Conservation (phyloP, 2,329 filamentous ascomycete genomes). For the Neopestalotiopsis clavispora region DNA sequence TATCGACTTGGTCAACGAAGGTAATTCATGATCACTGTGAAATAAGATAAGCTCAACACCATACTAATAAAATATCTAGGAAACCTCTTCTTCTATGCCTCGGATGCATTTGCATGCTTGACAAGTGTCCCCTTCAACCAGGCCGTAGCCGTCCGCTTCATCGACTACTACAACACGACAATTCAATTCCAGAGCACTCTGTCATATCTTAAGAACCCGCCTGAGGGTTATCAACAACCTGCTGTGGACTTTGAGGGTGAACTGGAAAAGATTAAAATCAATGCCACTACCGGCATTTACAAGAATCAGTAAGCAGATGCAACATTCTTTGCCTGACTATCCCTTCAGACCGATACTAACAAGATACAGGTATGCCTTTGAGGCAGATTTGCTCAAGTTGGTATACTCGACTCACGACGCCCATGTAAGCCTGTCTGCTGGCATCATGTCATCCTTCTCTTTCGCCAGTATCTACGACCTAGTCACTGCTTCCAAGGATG, state of each 20-base stretch:
- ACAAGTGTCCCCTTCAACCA: constrained; percentile 49
- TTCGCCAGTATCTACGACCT: constrained; percentile 37
- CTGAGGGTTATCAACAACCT: constrained; percentile 44
- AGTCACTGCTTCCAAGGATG: constrained; percentile 37
- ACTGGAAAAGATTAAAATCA: constrained; percentile 34
- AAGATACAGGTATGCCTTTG: constrained; percentile 33
- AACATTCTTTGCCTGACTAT: not conserved
- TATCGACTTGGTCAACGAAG: not conserved
- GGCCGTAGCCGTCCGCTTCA: constrained; percentile 46
- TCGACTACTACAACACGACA: constrained; percentile 49
- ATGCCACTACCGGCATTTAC: constrained; percentile 37
- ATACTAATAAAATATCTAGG: not conserved
- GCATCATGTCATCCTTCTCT: constrained; percentile 34
- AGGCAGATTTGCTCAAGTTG: constrained; percentile 38
- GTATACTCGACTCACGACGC: constrained; percentile 39
- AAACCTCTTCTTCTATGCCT: constrained; percentile 22
- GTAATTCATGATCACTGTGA: not conserved
- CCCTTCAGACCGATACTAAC: not conserved
- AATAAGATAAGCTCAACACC: not conserved
- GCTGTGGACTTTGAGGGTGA: constrained; percentile 37
- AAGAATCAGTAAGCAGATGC: constrained; percentile 33
- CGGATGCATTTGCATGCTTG: constrained; percentile 45
- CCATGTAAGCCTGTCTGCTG: constrained; percentile 36
- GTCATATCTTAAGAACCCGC: constrained; percentile 44
- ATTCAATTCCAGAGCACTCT: constrained; percentile 50